Percentiles rank a stretch among this genome's conserved stretches.
Evolutionary conservation across 345 rosid genomes (phyloP).

Genomic region (Angophora floribunda): DNA sequence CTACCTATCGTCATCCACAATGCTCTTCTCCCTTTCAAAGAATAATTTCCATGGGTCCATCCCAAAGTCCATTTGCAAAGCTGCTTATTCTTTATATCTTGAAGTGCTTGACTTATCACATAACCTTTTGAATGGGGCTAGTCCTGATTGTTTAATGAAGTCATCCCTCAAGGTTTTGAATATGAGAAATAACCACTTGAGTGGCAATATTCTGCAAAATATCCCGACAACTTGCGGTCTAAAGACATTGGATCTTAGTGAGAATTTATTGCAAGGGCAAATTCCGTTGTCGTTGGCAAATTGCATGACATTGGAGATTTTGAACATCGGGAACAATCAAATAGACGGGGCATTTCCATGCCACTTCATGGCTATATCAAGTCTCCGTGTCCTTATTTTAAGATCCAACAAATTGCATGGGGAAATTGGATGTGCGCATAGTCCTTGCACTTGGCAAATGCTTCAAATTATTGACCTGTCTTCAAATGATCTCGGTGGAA

Average conservation of each 20-base stretch:
- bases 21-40: background rate
- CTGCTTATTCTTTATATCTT: background rate
- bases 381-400: constrained; percentile 18
- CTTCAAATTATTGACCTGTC: constrained; percentile 40
- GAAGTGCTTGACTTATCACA: background rate
- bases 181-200: background rate
- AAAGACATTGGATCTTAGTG: constrained; percentile 22
- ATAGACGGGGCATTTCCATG: constrained; percentile 24
- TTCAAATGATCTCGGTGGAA: constrained; percentile 8
- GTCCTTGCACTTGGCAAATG: background rate
- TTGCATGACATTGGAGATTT: constrained; percentile 14
- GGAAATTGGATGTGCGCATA: constrained; percentile 1
- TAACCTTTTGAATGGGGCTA: background rate
- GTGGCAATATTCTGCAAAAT: constrained; percentile 1
- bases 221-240: constrained; percentile 5
- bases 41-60: background rate
- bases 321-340: constrained; percentile 26
- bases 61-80: background rate
- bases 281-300: constrained; percentile 18
- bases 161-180: background rate
- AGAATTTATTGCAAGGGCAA: constrained; percentile 15
- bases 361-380: background rate
- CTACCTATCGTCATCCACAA: rapidly evolving
- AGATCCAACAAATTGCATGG: constrained; percentile 31
- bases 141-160: background rate